Percentiles rank a stretch among this genome's conserved stretches.
Evolutionary conservation across 495 filamentous ascomycete species (phyloP).

Genomic region (Pseudevernia furfuracea): DNA sequence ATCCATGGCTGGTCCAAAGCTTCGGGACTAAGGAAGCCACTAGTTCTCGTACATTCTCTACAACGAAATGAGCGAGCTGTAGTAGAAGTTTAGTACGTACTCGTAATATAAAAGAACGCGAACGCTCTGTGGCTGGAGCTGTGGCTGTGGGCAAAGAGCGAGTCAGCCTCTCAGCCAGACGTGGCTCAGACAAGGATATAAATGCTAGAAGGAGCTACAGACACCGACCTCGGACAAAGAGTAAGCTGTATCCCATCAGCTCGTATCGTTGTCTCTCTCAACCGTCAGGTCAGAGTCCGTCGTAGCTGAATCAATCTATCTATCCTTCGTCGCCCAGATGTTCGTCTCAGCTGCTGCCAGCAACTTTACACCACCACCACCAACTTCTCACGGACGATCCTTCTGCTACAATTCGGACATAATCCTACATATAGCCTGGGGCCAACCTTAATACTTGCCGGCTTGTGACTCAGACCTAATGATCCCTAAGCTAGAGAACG

Average conservation of each 20-base stretch:
- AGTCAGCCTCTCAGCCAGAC: not conserved
- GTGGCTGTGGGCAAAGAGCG: too few relatives aligned
- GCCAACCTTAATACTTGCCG: not conserved
- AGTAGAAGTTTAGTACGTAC: not conserved
- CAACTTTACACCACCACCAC: not conserved
- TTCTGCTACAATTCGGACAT: not conserved
- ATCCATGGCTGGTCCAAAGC: not conserved
- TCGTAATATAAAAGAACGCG: too few relatives aligned
- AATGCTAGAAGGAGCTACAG: too few relatives aligned
- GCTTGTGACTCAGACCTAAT: slow-evolving; percentile 6
- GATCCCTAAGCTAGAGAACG: not conserved
- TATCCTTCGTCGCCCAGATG: not conserved
- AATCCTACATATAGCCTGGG: not conserved
- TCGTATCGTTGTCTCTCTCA: not conserved
- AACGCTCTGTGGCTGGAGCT: too few relatives aligned
- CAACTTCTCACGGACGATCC: not conserved
- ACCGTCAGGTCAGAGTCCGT: not conserved
- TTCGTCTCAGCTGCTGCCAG: not conserved
- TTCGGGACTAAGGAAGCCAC: too few relatives aligned
- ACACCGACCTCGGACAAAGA: too few relatives aligned
- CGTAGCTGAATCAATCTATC: not conserved
- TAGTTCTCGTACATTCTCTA: not conserved
- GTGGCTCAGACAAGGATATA: too few relatives aligned
- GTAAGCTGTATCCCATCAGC: not conserved
- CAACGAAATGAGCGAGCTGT: not conserved